phyloP scores from a whole-genome alignment of 1,284 basidiomycete genomes.

The Cryptococcus depauperatus region DNA sequence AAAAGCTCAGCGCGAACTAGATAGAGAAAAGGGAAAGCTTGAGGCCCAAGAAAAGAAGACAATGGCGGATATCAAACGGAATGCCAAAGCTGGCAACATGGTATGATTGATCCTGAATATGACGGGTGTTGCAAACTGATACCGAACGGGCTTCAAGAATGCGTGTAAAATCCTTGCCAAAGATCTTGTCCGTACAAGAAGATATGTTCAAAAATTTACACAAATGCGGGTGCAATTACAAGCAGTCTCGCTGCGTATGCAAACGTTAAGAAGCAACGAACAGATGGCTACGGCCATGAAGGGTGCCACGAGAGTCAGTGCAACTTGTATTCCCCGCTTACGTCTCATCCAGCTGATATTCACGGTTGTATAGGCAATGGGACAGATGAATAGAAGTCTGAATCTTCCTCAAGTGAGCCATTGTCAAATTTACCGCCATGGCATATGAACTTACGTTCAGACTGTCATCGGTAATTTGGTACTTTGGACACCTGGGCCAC shows the following conservation, averaged over 20 bases:
- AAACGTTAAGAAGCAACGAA: constrained; percentile 91
- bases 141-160: constrained; percentile 52
- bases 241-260: constrained; percentile 90
- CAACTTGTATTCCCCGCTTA: not conserved
- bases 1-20: constrained; percentile 94
- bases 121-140: too few species aligned
- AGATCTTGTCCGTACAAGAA: constrained; percentile 89
- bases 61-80: constrained; percentile 89
- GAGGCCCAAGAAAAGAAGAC: constrained; percentile 94
- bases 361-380: constrained; percentile 69
- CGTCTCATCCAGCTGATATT: not conserved
- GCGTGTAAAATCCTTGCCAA: constrained; percentile 99
- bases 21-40: constrained; percentile 87
- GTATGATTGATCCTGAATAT: too few species aligned
- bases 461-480: not conserved
- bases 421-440: not conserved
- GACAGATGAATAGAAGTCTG: constrained; percentile 90
- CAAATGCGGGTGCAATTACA: constrained; percentile 98
- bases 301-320: constrained; percentile 80
- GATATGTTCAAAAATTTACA: constrained; percentile 96
- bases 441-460: not conserved
- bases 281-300: constrained; percentile 99
- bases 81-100: constrained; percentile 91
- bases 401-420: constrained; percentile 64
- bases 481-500: not conserved